phyloP scores from a whole-genome alignment of 108 stramenopile species.

The Aurantiochytrium sp. region DNA sequence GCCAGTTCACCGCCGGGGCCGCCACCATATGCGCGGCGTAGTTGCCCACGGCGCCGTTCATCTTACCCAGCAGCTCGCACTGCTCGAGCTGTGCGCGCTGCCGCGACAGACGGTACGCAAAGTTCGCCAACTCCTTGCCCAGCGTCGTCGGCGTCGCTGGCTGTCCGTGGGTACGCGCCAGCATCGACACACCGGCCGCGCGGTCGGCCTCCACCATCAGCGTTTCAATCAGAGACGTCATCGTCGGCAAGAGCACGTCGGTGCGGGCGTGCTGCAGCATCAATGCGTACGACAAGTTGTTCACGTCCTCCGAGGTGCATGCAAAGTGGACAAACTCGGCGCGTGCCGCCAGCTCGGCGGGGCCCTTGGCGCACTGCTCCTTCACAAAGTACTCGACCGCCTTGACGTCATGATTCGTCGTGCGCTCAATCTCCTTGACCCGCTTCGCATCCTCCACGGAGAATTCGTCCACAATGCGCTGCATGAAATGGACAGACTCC shows the following conservation, averaged over 20 bases:
- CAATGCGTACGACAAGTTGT: slow-evolving; percentile 22
- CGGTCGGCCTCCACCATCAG: neutral
- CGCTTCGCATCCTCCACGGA: slow-evolving; percentile 6
- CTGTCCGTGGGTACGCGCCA: slow-evolving; percentile 31
- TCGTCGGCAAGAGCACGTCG: slow-evolving; percentile 18
- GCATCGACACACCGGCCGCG: slow-evolving; percentile 16
- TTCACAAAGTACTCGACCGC: slow-evolving; percentile 33
- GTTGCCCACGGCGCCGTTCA: slow-evolving; percentile 26
- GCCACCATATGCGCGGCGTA: slow-evolving; percentile 24
- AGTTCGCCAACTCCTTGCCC: slow-evolving; percentile 30
- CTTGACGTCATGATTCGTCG: slow-evolving; percentile 35
- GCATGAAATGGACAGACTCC: neutral
- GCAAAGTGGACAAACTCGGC: slow-evolving; percentile 31
- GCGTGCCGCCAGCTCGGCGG: neutral
- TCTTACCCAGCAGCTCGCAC: neutral
- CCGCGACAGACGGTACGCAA: neutral
- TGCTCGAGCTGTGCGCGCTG: neutral
- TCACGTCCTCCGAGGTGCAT: slow-evolving; percentile 25
- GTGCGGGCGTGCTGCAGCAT: neutral
- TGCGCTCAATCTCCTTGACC: slow-evolving; percentile 21
- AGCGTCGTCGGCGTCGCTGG: slow-evolving; percentile 28
- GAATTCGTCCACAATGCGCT: neutral
- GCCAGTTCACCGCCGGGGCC: slow-evolving; percentile 23
- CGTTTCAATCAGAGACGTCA: neutral
- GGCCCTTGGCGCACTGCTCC: slow-evolving; percentile 21